Evolutionary conservation across 1,284 basidiomycete genomes (phyloP).

Genomic region (Sanguinoderma infundibulare): DNA sequence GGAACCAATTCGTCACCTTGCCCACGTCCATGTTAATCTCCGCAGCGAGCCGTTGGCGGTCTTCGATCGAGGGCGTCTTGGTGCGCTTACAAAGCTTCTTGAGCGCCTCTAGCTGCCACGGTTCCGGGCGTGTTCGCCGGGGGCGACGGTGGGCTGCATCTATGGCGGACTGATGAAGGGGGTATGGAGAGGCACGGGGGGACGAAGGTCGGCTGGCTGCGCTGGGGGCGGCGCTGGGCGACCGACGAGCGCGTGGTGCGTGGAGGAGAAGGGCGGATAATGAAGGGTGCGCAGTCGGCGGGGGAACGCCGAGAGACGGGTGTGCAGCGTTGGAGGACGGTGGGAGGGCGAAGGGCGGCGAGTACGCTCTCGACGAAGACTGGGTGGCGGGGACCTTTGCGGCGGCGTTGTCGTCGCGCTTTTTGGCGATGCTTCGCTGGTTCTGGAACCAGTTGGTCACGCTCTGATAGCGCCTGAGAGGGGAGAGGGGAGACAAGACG

Average conservation of each 20-base stretch:
- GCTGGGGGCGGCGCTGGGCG: constrained; percentile 33
- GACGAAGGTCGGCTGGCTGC: constrained; percentile 35
- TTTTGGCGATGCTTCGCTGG: constrained; percentile 75
- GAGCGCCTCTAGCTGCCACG: constrained; percentile 73
- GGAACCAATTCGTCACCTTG: constrained; percentile 87
- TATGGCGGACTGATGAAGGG: constrained; percentile 31
- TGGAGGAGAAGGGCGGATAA: constrained; percentile 24
- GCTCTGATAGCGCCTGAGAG: constrained; percentile 68
- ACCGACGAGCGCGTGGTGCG: constrained; percentile 28
- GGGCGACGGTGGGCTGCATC: constrained; percentile 32
- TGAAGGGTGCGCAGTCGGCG: constrained; percentile 34
- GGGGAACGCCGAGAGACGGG: constrained; percentile 36
- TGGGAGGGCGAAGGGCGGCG: constrained; percentile 45
- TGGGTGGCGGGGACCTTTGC: constrained; percentile 16
- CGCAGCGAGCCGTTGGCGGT: constrained; percentile 69
- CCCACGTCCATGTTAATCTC: constrained; percentile 81
- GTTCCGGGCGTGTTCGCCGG: constrained; percentile 76
- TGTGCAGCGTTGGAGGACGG: constrained; percentile 34
- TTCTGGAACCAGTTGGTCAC: constrained; percentile 87
- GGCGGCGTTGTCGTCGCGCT: constrained; percentile 47
- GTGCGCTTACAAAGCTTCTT: constrained; percentile 71
- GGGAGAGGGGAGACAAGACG: constrained; percentile 15
- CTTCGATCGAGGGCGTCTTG: constrained; percentile 77
- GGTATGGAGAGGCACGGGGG: constrained; percentile 40
- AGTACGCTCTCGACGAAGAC: constrained; percentile 42